Evolutionary conservation across 345 rosid species (phyloP).

Genomic region (Moricandia arvensis): DNA sequence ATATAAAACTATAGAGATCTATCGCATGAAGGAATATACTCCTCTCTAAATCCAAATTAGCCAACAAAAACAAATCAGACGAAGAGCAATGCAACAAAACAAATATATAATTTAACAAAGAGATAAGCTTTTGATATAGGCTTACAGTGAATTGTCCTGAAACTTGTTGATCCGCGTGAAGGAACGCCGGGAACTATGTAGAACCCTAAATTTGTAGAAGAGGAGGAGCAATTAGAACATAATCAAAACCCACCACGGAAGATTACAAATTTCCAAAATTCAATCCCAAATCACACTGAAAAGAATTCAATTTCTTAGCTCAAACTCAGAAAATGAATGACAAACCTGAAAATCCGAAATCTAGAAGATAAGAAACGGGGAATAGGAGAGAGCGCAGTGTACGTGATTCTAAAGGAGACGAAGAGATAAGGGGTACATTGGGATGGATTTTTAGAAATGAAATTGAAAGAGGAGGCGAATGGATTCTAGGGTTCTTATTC

Average conservation of each 20-base stretch:
- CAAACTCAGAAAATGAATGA: not conserved
- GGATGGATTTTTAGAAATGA: not conserved
- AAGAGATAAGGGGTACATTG: conserved; percentile 17
- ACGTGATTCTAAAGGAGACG: not conserved
- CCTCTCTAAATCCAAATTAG: not conserved
- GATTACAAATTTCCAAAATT: not conserved
- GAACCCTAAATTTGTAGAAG: conserved; percentile 52
- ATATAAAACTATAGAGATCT: not conserved
- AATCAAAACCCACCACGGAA: conserved; percentile 23
- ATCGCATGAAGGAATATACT: not conserved
- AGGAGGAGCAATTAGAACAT: conserved; percentile 31
- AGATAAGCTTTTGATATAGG: not conserved
- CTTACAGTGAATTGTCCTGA: conserved; percentile 36
- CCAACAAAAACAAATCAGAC: not conserved
- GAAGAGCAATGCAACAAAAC: conserved; percentile 8
- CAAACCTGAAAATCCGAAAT: conserved; percentile 32
- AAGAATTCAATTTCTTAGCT: not conserved
- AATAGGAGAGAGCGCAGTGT: not conserved
- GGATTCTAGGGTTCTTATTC: conserved; percentile 44
- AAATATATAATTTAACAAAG: conserved; percentile 9
- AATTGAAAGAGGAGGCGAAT: conserved; percentile 27
- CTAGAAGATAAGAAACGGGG: too few species aligned
- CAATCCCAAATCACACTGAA: conserved; percentile 6
- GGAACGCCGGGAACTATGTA: not conserved
- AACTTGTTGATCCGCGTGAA: conserved; percentile 8